Evolutionary conservation across 148 eudicot genomes (phyloP), one percentile per base, ranked within the genome.

Genomic region (Gaultheria prostrata): DNA sequence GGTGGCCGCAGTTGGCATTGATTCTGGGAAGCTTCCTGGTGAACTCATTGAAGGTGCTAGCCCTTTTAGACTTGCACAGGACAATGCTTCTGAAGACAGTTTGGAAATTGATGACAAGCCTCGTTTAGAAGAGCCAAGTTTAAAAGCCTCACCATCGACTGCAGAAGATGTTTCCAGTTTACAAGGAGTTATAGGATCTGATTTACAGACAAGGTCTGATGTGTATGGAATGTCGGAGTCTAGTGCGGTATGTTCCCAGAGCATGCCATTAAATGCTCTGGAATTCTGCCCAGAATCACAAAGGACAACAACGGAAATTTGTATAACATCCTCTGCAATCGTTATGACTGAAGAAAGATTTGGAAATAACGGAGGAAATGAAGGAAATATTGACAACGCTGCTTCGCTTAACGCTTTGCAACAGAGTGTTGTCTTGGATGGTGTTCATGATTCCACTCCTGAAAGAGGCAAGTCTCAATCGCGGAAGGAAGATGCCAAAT

Each of bases 21-120:
- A 84, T 78, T 78, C 84, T 81, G 89, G 86, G 43, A 81, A 84
- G 26, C 78, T 79, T 76, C 59, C 86, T 80, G 83, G 63, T 78
- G 83, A 85, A 76, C 82, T 85, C 72, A 76, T 72, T 77, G 80
- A 51, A 76, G 86, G 84, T 51, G 85, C 89, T 79, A 90, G 90
- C 84, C 89, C 98, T 65, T 86, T 95, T 85, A 90, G 87, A 63
- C 90, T 93, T 72, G 63, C 93, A 72, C 93, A 89, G 85, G 92
- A 85, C 84, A 92, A 91, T 92, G 86, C 92, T 82, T 90, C 97
- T 49, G 97, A 93, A 77, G 91, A 90, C 74, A 82, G 88, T 86
- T 88, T 90, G 21, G 91, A 89, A 77, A 85, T 85, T 76, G 89
- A 81, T 85, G 86, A 75, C 74, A 84, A 87, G 82, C 85, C 85